These are phyloP conservation scores for Pulicaria dysenterica DNA, from an alignment of 129 eudicot species.

Conservation along the genomic window DNA sequence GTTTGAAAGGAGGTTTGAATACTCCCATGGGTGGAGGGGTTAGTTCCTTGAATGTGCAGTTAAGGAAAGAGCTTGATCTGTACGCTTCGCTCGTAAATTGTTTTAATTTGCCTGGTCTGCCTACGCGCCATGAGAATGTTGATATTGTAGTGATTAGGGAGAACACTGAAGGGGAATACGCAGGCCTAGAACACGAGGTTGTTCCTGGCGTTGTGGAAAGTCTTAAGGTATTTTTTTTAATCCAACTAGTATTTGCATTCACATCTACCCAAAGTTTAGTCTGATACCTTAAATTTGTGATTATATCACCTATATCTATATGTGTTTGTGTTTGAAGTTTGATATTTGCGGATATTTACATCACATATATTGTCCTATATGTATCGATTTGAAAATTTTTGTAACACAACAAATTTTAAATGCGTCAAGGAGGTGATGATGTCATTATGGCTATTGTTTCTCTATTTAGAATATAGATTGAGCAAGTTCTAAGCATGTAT, in stretches of 20 bases:
- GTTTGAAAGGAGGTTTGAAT: slow-evolving; percentile 80
- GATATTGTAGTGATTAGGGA: slow-evolving; percentile 95
- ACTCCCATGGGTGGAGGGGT: slow-evolving; percentile 97
- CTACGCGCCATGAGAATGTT: slow-evolving; percentile 79
- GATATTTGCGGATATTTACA: neutral
- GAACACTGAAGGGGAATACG: slow-evolving; percentile 93
- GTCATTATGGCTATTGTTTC: neutral
- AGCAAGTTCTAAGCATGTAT: neutral
- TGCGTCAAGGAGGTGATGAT: neutral
- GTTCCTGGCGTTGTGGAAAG: slow-evolving; percentile 95
- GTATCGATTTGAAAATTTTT: neutral
- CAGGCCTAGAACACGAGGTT: slow-evolving; percentile 92
- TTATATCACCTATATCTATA: too few species aligned
- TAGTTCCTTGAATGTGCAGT: slow-evolving; percentile 72
- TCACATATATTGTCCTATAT: neutral
- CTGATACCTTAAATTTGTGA: neutral
- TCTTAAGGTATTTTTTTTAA: slow-evolving; percentile 71
- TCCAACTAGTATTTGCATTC: neutral
- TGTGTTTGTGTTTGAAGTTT: neutral
- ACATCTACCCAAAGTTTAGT: neutral
- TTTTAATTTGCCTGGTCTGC: slow-evolving; percentile 73
- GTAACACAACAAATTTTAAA: neutral
- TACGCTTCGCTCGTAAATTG: slow-evolving; percentile 86
- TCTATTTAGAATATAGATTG: slow-evolving; percentile 2
- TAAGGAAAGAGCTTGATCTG: slow-evolving; percentile 89